Base-by-base conservation (phyloP, 225 moss, liverwort and hornwort genomes). In the Lunularia cruciata region DNA sequence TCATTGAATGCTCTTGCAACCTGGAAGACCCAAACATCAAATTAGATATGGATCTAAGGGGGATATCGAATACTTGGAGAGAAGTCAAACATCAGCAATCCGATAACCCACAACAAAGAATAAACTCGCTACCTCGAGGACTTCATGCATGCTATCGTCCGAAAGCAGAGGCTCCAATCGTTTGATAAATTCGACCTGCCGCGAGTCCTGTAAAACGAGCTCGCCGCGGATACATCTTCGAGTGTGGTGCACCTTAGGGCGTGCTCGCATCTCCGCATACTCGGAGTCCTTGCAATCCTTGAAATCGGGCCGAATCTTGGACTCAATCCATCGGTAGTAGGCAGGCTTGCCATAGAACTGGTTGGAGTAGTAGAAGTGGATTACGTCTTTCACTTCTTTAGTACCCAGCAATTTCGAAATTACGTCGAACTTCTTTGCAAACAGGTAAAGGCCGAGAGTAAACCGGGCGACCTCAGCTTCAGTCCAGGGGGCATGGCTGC, bases 141-240 rank as follows among this genome's bases (percentile, higher is more conserved):
- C 65, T 48, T 72, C 76, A 53, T 22, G 59, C 45, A 69, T 74
- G 28, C 63, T 37, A 48, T 69, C 23, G 37, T 83, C 79, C 11
- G 81, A 25, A 25, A 81, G 55, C 55, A 68, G 66, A 22, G 83
- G 71, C 55, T 57, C 42, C 54, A 86, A 63, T n/a, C 83, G 83
- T 48, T 54, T 56, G 6, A 86, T 65, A 52, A 86, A 71, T 68
- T 83, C 81, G 19, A 75, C 76, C 58, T 81, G 81, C 38, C 86
- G 81, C 86, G 81, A 86, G 5, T 81, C 86, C 49, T 76, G 75
- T 16, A 86, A 35, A 74, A 86, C 71, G 58, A 76, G 78, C 61
- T 81, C 76, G 4, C 86, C 83, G 18, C 63, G 22, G 46, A 64
- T 39, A n/a, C 39, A 15, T 23, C n/a, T 46, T 64, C 46, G 45